A percentile compares a stretch with the other conserved stretches of the same genome.
Evolutionary conservation across 805 yeast species (phyloP).

Genomic region (Clavispora vitiphila): DNA sequence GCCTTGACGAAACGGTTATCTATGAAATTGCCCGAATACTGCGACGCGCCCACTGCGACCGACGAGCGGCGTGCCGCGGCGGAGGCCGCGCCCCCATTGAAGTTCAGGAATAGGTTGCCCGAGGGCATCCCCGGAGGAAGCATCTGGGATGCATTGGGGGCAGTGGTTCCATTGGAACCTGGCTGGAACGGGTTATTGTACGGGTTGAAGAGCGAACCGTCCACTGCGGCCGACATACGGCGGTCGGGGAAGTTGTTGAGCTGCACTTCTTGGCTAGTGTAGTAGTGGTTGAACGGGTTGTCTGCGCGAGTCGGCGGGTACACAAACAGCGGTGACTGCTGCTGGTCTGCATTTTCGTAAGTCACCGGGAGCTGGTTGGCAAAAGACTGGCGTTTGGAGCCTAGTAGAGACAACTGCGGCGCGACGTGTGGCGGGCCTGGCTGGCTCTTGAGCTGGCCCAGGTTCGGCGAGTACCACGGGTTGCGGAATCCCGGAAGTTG

Average conservation of each 20-base stretch:
- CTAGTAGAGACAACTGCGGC: slow-evolving; percentile 23
- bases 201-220: slow-evolving; percentile 20
- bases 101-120: background rate
- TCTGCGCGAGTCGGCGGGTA: slow-evolving; percentile 43
- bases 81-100: slow-evolving; percentile 2
- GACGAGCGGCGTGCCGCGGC: slow-evolving; percentile 14
- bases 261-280: slow-evolving; percentile 33
- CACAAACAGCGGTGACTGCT: slow-evolving; percentile 20
- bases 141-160: background rate
- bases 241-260: slow-evolving; percentile 24
- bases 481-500: slow-evolving; percentile 33
- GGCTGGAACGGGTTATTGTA: slow-evolving; percentile 9
- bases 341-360: slow-evolving; percentile 37
- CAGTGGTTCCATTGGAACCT: background rate
- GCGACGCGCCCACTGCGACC: slow-evolving; percentile 14
- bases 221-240: slow-evolving; percentile 36
- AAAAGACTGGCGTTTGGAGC: slow-evolving; percentile 27
- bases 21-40: background rate
- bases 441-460: slow-evolving; percentile 10
- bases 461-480: slow-evolving; percentile 37
- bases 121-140: background rate
- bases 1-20: slow-evolving; percentile 9
- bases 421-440: slow-evolving; percentile 6
- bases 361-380: slow-evolving; percentile 47
- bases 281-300: slow-evolving; percentile 41